Evolutionary conservation across 2,329 filamentous ascomycete species (phyloP).

Genomic region (Lachnellula arida): DNA sequence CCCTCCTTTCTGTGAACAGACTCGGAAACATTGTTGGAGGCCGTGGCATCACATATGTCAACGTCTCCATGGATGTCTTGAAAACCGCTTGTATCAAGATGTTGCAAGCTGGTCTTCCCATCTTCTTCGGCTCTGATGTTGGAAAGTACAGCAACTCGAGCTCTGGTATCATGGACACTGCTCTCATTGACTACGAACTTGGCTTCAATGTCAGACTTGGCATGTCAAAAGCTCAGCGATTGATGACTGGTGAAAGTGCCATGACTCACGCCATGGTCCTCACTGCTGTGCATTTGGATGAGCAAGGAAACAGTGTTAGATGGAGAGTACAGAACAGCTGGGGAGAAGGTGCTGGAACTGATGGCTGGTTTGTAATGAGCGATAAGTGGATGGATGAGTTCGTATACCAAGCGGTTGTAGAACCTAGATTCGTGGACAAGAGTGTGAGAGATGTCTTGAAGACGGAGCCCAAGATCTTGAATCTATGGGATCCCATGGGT

Average conservation of each 20-base stretch:
- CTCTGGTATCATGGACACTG: slow-evolving; percentile 75
- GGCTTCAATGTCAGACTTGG: slow-evolving; percentile 75
- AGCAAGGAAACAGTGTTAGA: slow-evolving; percentile 59
- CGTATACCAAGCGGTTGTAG: slow-evolving; percentile 81
- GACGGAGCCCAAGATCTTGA: slow-evolving; percentile 65
- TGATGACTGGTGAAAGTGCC: slow-evolving; percentile 68
- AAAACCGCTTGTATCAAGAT: slow-evolving; percentile 71
- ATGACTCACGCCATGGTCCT: slow-evolving; percentile 96
- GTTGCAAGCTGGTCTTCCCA: slow-evolving; percentile 71
- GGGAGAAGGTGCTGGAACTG: slow-evolving; percentile 63
- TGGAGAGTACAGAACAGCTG: slow-evolving; percentile 90
- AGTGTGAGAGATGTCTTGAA: slow-evolving; percentile 66
- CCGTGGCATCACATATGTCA: slow-evolving; percentile 72
- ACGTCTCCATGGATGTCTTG: slow-evolving; percentile 68
- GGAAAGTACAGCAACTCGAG: slow-evolving; percentile 69
- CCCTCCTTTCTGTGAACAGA: slow-evolving; percentile 69
- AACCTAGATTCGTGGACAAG: slow-evolving; percentile 61
- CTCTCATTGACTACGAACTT: slow-evolving; percentile 72
- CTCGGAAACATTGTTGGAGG: slow-evolving; percentile 80
- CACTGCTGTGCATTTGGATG: slow-evolving; percentile 75
- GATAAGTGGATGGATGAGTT: slow-evolving; percentile 78
- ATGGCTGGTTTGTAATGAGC: slow-evolving; percentile 88
- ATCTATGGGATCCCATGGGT: slow-evolving; percentile 79
- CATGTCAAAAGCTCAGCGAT: slow-evolving; percentile 70
- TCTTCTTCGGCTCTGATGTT: slow-evolving; percentile 88